A percentile compares a stretch with the other conserved stretches of the same genome.
These are phyloP conservation scores for Flaveria floridana DNA, from an alignment of 140 eudicot species.

Conservation along the genomic window DNA sequence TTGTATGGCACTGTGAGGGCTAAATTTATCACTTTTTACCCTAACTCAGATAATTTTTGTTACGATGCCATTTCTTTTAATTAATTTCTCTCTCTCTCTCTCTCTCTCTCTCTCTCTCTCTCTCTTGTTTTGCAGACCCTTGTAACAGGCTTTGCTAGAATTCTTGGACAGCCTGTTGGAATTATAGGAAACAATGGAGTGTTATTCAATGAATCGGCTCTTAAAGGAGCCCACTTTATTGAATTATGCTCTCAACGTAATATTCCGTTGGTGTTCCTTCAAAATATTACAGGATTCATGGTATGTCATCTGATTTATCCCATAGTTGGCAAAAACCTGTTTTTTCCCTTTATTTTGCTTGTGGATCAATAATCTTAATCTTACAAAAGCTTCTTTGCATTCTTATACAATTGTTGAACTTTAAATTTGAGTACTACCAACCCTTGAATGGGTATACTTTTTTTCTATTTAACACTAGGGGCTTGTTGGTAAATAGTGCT, in stretches of 20 bases:
- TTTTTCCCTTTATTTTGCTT: neutral
- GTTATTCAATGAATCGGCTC: constrained; percentile 82
- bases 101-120: neutral
- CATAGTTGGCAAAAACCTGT: neutral
- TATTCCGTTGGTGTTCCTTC: constrained; percentile 90
- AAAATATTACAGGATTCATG: constrained; percentile 98
- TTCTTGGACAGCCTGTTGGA: constrained; percentile 89
- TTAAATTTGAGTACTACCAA: neutral
- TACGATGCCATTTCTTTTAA: neutral
- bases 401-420: neutral
- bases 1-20: constrained; percentile 99
- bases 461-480: neutral
- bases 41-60: neutral
- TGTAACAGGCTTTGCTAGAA: constrained; percentile 92
- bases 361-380: neutral
- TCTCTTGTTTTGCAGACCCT: constrained; percentile 66
- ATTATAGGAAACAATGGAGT: constrained; percentile 93
- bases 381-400: constrained; percentile 15
- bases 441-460: neutral
- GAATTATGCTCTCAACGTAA: constrained; percentile 89
- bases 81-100: neutral
- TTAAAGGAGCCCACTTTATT: constrained; percentile 90
- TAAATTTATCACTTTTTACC: constrained; percentile 32
- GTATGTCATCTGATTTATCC: constrained; percentile 42
- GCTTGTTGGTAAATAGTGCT: neutral